Evolutionary conservation across 2,329 filamentous ascomycete genomes (phyloP).

Genomic region (Scytalidium lignicola): DNA sequence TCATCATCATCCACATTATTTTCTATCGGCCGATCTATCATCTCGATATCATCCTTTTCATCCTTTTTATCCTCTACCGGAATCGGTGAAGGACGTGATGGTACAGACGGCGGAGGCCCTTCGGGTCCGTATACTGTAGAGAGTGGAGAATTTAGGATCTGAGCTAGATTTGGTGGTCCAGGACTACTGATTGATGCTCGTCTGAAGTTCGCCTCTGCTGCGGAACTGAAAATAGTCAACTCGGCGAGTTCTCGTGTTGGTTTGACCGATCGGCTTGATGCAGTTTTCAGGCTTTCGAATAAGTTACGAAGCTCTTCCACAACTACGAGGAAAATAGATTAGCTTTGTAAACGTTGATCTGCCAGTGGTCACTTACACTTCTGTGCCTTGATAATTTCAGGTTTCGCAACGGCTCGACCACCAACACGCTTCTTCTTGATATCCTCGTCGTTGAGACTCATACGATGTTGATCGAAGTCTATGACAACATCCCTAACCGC

Average conservation of each 20-base stretch:
- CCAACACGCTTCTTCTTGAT: slow-evolving; percentile 68
- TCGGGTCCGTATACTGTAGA: slow-evolving; percentile 16
- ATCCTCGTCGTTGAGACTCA: slow-evolving; percentile 59
- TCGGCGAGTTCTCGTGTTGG: slow-evolving; percentile 76
- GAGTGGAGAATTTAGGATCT: slow-evolving; percentile 15
- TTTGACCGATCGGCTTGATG: slow-evolving; percentile 55
- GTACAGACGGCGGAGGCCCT: slow-evolving; percentile 14
- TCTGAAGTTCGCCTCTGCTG: slow-evolving; percentile 47
- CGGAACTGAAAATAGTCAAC: slow-evolving; percentile 63
- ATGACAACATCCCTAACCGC: slow-evolving; percentile 77
- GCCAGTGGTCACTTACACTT: slow-evolving; percentile 58
- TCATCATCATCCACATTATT: slow-evolving; percentile 21
- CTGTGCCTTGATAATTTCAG: slow-evolving; percentile 56
- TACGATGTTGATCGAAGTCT: slow-evolving; percentile 65
- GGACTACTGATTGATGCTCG: slow-evolving; percentile 38
- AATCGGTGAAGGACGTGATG: slow-evolving; percentile 6
- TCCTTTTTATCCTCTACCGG: slow-evolving; percentile 17
- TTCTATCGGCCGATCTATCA: slow-evolving; percentile 23
- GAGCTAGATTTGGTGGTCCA: slow-evolving; percentile 21
- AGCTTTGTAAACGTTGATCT: slow-evolving; percentile 3
- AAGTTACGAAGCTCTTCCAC: slow-evolving; percentile 66
- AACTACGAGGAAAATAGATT: slow-evolving; percentile 43
- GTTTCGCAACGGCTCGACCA: slow-evolving; percentile 58
- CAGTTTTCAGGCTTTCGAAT: slow-evolving; percentile 65
- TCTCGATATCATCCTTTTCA: slow-evolving; percentile 24